Base-by-base conservation (phyloP, 1,284 basidiomycete genomes). In the Boletus smithii region DNA sequence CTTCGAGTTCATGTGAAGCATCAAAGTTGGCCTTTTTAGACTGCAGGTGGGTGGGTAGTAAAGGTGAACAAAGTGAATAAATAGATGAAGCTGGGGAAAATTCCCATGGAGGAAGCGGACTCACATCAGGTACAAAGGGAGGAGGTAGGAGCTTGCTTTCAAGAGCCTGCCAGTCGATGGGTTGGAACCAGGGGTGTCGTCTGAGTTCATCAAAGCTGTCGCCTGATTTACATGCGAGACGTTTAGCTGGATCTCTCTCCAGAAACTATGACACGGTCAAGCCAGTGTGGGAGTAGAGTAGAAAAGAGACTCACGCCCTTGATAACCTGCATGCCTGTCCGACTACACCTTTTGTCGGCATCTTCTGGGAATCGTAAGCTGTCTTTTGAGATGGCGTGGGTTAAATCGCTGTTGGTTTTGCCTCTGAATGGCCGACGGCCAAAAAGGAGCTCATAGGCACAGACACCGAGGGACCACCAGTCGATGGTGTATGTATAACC, bases 21-120 rank as follows among this genome's bases (percentile, higher is more conserved):
- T 99, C 95, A 66, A 98, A 99, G 68, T 99, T 98, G 17, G 95
- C 93, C 69, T 95, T 95, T 72, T 97, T 97, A 18, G 86, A 85
- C 92, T 97, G 66, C 22, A 17, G 24, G 17, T 16, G n/a, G n/a
- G n/a, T n/a, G n/a, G n/a, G n/a, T n/a, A 16, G 22, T 29, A 7
- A 36, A 23, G 8, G 34, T 23, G 10, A 34, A 33, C 42, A 38
- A 32, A 35, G 22, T 30, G 44, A 39, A 34, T 22, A 49, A n/a
- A 34, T 31, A 10, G 17, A 6, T 10, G 5, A 34, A 8, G 13
- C 24, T 10, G n/a, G 4, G 16, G 22, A 30, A 14, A 31, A 26
- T 8, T 20, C 17, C 17, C 7, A 18, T 2, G 20, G 14, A 24
- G n/a, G 27, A 46, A 48, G 31, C 31, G 31, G 27, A 74, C 86